phyloP scores from a whole-genome alignment of 2,329 filamentous ascomycete genomes.

The Colletotrichum sp. region DNA sequence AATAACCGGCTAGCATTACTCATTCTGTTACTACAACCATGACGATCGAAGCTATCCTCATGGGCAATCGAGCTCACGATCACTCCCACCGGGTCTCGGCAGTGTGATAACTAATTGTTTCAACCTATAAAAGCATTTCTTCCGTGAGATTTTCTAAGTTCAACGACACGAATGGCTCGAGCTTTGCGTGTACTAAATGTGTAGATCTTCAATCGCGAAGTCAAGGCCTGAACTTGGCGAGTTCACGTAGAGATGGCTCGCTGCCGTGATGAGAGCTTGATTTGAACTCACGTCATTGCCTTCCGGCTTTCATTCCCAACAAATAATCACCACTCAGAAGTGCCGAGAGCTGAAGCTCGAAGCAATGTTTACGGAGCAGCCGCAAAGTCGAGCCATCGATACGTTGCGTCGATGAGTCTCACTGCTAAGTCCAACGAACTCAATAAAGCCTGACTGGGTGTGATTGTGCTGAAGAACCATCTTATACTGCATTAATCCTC shows the following conservation, averaged over 20 bases:
- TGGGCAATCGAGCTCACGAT: rapidly evolving
- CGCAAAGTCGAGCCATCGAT: background rate
- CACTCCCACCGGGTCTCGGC: background rate
- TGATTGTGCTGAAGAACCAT: background rate
- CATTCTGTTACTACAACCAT: background rate
- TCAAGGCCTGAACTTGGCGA: background rate
- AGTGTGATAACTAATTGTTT: background rate
- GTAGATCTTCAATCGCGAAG: background rate
- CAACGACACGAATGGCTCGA: no score
- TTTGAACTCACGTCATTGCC: rapidly evolving
- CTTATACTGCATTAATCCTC: background rate
- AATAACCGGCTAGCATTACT: rapidly evolving
- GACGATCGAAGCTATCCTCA: background rate
- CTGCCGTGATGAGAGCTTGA: background rate
- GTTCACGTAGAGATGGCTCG: background rate
- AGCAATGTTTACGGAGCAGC: rapidly evolving
- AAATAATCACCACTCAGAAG: rapidly evolving
- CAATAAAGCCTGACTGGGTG: rapidly evolving
- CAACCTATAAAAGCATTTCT: rapidly evolving
- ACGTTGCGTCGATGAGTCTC: rapidly evolving
- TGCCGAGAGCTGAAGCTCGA: background rate
- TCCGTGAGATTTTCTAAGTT: rapidly evolving
- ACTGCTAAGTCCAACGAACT: rapidly evolving
- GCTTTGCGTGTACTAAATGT: background rate
- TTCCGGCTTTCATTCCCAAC: background rate